Conservation (phyloP, 2,329 filamentous ascomycete species). For the Apiospora koreana region DNA sequence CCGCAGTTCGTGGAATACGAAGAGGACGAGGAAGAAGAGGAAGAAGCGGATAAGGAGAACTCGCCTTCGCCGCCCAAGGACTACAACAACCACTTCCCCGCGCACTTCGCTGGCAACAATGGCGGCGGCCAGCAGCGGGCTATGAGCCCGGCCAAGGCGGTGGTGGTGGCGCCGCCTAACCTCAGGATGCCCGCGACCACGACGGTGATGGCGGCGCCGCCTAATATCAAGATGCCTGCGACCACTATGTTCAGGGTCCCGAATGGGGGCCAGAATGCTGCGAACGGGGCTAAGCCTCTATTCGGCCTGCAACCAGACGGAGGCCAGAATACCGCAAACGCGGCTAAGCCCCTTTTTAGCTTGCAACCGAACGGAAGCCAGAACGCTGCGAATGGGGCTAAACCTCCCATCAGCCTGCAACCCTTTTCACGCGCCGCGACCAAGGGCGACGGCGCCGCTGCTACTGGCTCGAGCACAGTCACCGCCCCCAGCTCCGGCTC, state of each 20-base stretch:
- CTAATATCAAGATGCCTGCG: not conserved
- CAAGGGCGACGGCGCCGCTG: not conserved
- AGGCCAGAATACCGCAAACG: not conserved
- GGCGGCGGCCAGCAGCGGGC: not conserved
- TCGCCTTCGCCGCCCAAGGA: constrained; percentile 23
- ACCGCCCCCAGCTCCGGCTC: no score
- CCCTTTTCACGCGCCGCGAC: not conserved
- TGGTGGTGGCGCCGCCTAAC: not conserved
- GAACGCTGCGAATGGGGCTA: not conserved
- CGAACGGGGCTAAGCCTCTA: not conserved
- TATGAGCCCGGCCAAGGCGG: not conserved
- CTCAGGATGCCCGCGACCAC: not conserved
- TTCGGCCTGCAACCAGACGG: not conserved
- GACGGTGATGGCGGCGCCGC: not conserved
- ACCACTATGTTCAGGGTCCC: not conserved
- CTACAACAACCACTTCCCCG: constrained; percentile 3
- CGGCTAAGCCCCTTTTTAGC: not conserved
- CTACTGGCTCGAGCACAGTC: not conserved
- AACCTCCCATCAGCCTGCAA: not conserved
- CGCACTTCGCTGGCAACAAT: constrained; percentile 1
- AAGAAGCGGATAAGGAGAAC: constrained; percentile 14
- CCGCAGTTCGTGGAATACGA: not conserved
- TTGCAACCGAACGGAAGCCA: not conserved
- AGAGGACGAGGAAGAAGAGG: not conserved
- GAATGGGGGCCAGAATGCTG: not conserved